These are phyloP conservation scores for Groenewaldozyma tartarivorans DNA, from an alignment of 805 yeast species.

Conservation along the genomic window DNA sequence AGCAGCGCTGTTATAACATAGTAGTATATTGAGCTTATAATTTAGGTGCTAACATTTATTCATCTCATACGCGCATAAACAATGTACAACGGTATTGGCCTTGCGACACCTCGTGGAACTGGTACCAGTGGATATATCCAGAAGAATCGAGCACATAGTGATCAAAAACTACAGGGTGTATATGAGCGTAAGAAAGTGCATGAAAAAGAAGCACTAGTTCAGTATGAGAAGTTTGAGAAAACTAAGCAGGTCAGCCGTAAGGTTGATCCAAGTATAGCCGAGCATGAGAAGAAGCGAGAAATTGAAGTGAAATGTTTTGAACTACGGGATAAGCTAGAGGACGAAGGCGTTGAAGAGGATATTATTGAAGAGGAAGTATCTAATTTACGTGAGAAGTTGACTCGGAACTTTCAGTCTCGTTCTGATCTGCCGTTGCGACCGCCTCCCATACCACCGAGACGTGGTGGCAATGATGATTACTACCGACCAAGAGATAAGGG, in stretches of 20 bases:
- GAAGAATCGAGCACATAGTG: constrained; percentile 16
- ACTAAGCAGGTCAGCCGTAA: constrained; percentile 13
- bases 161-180: constrained; percentile 11
- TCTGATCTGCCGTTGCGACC: no score
- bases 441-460: no score
- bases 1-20: no score
- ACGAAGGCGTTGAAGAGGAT: constrained; percentile 17
- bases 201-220: constrained; percentile 6
- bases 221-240: constrained; percentile 5
- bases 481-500: no score
- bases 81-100: constrained; percentile 31
- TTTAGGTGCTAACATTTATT: no score
- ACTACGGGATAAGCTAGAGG: constrained; percentile 21
- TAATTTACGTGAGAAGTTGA: constrained; percentile 14
- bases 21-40: no score
- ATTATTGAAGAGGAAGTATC: constrained; percentile 15
- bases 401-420: no score
- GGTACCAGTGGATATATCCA: constrained; percentile 29
- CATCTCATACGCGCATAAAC: no score
- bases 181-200: constrained; percentile 15
- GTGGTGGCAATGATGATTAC: no score
- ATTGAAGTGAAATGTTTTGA: constrained; percentile 23
- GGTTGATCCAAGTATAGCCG: constrained; percentile 20
- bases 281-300: constrained; percentile 21
- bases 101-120: constrained; percentile 25